Evolutionary conservation across 176 grass and related monocot genomes (phyloP).

Genomic region (Thinopyrum elongatum): DNA sequence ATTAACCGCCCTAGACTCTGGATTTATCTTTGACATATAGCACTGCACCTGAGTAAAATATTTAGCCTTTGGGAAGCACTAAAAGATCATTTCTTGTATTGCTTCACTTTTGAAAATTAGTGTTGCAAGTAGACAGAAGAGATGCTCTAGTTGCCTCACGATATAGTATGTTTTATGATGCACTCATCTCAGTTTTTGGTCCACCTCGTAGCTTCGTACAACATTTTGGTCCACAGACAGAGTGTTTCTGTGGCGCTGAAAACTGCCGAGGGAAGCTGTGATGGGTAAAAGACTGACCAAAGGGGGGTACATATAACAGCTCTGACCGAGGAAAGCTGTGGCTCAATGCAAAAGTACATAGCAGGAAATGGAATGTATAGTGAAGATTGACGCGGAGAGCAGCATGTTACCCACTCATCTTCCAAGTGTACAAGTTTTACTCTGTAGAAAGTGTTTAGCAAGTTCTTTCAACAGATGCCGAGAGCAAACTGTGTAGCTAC

Average conservation of each 20-base stretch:
- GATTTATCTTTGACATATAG: background rate
- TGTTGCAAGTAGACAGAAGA: background rate
- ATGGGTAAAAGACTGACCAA: constrained; percentile 15
- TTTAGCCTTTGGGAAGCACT: background rate
- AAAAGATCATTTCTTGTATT: background rate
- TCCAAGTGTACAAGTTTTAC: constrained; percentile 21
- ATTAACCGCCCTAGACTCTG: background rate
- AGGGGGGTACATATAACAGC: background rate
- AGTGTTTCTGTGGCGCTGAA: constrained; percentile 35
- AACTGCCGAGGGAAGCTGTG: constrained; percentile 39
- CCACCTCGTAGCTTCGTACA: constrained; percentile 29
- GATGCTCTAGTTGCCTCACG: background rate
- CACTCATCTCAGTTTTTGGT: background rate
- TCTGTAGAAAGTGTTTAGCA: background rate
- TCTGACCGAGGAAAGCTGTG: background rate
- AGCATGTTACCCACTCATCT: background rate
- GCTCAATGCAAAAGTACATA: constrained; percentile 1
- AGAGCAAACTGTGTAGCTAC: background rate
- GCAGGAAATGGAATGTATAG: background rate
- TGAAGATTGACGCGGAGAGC: background rate
- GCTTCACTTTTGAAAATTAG: background rate
- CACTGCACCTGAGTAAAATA: background rate
- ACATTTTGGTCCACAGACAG: constrained; percentile 29
- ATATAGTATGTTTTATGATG: background rate
- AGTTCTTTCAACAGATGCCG: background rate